Evolutionary conservation across 352 stramenopile genomes (phyloP), one percentile per base, ranked within the genome.

Genomic region (Phytophthora aleatoria): DNA sequence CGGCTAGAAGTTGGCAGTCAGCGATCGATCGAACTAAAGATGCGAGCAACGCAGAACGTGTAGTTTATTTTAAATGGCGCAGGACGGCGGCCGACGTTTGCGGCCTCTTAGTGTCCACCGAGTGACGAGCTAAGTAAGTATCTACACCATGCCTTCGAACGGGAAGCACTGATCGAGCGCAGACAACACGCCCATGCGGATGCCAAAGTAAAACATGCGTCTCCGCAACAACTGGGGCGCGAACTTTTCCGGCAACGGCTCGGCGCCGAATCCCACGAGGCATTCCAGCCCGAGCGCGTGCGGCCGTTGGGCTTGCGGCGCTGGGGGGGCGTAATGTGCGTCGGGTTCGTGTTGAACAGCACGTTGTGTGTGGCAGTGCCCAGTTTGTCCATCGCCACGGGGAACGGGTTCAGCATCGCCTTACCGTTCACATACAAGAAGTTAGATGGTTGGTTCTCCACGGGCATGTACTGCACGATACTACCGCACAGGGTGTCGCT

Each of bases 401-500:
- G 69, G 55, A 76, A 84, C 38, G 80, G 71, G 11, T 89, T 71
- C 15, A 89, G 54, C 47, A 91, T 61, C 15, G 73, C 75, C 16
- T 82, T 83, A 16, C 77, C 81, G 48, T 86, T 87, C 6, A 86
- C 73, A 53, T 89, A 89, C 2, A 90, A 54, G 10, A 89, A 69
- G 49, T 82, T 74, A 2, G 76, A 55, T 5, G 53, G 33, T 0
- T 57, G 44, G 16, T 64, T 41, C n/a, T 72, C 45, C 15, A 62
- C 57, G 4, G 82, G 77, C 27, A 87, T 45, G 43, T 81, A 91
- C 48, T 91, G 82, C 48, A 79, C 76, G 67, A 89, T 86, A 57
- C 71, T 87, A 10, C 82, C 81, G 27, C 83, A 90, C 5, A 90
- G 55, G 7, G 81, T 86, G 43, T 85, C 73, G 12, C 64, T 69